A percentile compares a stretch with the other conserved stretches of the same genome.
Evolutionary conservation across 2,329 filamentous ascomycete species (phyloP).

Genomic region (Acarospora socialis): DNA sequence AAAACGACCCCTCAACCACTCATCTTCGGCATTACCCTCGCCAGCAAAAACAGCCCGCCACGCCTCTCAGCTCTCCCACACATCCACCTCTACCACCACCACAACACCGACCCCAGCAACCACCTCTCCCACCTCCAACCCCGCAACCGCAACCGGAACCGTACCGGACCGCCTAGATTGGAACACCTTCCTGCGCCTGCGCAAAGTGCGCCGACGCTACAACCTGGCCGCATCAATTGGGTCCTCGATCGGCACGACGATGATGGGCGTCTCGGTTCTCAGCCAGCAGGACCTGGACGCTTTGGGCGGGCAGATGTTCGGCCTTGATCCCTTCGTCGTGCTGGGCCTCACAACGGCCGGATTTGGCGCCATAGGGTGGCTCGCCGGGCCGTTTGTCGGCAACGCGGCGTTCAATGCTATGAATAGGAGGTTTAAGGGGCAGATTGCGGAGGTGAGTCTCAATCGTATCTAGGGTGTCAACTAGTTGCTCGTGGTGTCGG

Average conservation of each 20-base stretch:
- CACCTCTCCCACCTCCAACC: background rate
- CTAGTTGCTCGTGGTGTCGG: too few species aligned
- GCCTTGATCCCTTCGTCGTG: conserved; percentile 76
- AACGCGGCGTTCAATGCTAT: conserved; percentile 63
- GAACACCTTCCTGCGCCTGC: conserved; percentile 16
- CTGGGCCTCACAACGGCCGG: conserved; percentile 67
- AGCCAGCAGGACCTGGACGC: conserved; percentile 9
- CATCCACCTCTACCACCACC: background rate
- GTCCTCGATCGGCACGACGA: conserved; percentile 6
- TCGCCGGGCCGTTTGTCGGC: conserved; percentile 70
- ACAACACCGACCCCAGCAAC: background rate
- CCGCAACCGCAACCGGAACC: background rate
- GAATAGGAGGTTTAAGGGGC: conserved; percentile 54
- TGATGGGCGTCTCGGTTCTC: conserved; percentile 5
- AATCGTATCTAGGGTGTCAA: too few species aligned
- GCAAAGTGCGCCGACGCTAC: conserved; percentile 14
- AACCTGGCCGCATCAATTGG: conserved; percentile 13
- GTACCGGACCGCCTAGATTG: conserved; percentile 8
- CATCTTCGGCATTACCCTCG: too few species aligned
- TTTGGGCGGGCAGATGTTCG: conserved; percentile 48
- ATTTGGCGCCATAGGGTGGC: conserved; percentile 71
- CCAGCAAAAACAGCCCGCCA: too few species aligned
- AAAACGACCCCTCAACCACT: too few species aligned
- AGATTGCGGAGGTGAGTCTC: conserved; percentile 53
- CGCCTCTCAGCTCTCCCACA: too few species aligned